Evolutionary conservation across 208 protist genomes (phyloP), one percentile per base, ranked within the genome.

Genomic region (Trypanosomatidae sp.): DNA sequence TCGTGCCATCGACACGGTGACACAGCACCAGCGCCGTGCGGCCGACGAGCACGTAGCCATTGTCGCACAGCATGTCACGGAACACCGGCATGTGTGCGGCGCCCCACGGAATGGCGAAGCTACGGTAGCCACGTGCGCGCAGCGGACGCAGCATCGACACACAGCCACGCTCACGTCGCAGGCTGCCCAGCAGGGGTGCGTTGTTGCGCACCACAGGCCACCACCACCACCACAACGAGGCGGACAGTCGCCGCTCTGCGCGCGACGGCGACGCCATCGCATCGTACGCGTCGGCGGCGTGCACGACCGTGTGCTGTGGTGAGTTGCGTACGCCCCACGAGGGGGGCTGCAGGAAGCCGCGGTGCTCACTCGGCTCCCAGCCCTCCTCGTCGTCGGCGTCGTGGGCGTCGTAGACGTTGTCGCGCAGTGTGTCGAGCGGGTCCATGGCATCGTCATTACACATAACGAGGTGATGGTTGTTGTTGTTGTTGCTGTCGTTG

Each of bases 271-370:
- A 91, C 46, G 32, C 43, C 23, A 51, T 91, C 82, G 56, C 87
- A 54, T 91, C 82, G 54, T 91, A 91, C 56, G 67, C 65, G 64
- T 91, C 77, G 13, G 82, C 82, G 28, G 82, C 82, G 64, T 91
- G 82, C 25, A 91, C 57, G 33, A 91, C 71, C 22, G 82, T 88
- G 55, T 75, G 67, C 39, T 67, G 59, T 6, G 72, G 66, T 8
- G 75, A 86, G 24, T 75, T 60, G n/a, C 47, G 55, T 0, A 91
- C 76, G n/a, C 82, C 82, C 77, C 82, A 91, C 6, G 82, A 91
- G 53, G 85, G 87, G 26, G 82, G 82, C 57, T 91, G 82, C 49
- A 76, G 87, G 58, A 85, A 91, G 1, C 21, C 25, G 49, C 77
- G 68, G 32, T 75, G 56, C 48, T 81, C 76, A 11, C 71, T 61